These are phyloP conservation scores for Drechslerella coelobrocha DNA, from an alignment of 2,329 filamentous ascomycete genomes.

Conservation along the genomic window DNA sequence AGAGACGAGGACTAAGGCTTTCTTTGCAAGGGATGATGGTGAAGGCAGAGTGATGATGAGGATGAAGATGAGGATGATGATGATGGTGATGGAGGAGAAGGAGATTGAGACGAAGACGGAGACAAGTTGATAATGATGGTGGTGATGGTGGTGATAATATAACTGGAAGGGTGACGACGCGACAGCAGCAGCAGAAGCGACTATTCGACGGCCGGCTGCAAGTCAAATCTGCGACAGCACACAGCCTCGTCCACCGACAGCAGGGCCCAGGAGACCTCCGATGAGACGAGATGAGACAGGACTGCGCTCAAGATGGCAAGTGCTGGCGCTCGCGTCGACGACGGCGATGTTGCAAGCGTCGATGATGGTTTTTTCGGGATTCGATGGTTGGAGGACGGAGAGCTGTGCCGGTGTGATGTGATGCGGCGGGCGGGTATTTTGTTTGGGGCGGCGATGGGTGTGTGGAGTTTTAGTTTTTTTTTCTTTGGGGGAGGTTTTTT, in stretches of 20 bases:
- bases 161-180: slow-evolving; percentile 23
- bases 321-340: slow-evolving; percentile 30
- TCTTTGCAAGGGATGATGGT: background rate
- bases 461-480: background rate
- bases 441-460: background rate
- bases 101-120: slow-evolving; percentile 3
- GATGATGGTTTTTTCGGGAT: background rate
- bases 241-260: slow-evolving; percentile 16
- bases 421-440: background rate
- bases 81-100: slow-evolving; percentile 10
- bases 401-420: background rate
- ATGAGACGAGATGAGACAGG: slow-evolving; percentile 48
- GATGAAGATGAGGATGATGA: slow-evolving; percentile 13
- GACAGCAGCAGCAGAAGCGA: slow-evolving; percentile 14
- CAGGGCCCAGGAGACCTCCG: slow-evolving; percentile 7
- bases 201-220: slow-evolving; percentile 4
- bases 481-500: slow-evolving; percentile 8
- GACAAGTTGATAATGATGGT: slow-evolving; percentile 8
- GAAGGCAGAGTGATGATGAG: background rate
- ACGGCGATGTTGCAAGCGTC: background rate
- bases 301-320: slow-evolving; percentile 27
- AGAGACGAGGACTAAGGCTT: slow-evolving; percentile 2
- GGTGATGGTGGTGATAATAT: slow-evolving; percentile 16
- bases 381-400: slow-evolving; percentile 7
- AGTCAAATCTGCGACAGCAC: slow-evolving; percentile 25